Conservation (phyloP, 1,284 basidiomycete species). For the Microbotryomycetes sp. region DNA sequence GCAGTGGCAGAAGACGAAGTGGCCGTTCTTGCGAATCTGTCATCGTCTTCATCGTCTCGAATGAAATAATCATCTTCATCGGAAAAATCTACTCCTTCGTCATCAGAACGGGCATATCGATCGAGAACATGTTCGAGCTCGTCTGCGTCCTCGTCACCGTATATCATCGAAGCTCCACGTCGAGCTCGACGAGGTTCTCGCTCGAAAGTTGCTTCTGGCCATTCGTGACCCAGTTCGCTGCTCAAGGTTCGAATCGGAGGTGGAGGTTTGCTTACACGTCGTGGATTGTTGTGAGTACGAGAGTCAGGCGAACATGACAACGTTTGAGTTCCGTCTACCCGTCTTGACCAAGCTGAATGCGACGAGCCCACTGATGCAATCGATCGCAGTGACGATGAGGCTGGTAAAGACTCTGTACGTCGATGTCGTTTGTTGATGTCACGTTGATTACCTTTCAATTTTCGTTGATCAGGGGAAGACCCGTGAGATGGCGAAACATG, state of each 20-base stretch:
- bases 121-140: neutral
- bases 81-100: neutral
- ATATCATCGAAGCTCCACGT: too few relatives aligned
- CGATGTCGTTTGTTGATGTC: neutral
- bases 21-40: neutral
- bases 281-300: neutral
- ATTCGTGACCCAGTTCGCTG: slow-evolving; percentile 52
- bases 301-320: neutral
- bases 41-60: neutral
- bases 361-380: neutral
- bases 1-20: neutral
- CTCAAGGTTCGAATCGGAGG: slow-evolving; percentile 48
- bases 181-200: too few relatives aligned
- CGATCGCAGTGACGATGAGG: neutral
- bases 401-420: neutral
- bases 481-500: neutral
- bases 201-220: slow-evolving; percentile 44
- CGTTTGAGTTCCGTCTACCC: neutral
- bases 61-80: neutral
- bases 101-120: neutral
- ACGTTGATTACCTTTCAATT: slow-evolving; percentile 4
- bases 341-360: too few relatives aligned
- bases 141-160: neutral
- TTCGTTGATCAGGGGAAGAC: slow-evolving; percentile 2
- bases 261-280: neutral